These are phyloP conservation scores for Aspergillus sp. DNA, from an alignment of 2,329 filamentous ascomycete genomes.

Conservation along the genomic window DNA sequence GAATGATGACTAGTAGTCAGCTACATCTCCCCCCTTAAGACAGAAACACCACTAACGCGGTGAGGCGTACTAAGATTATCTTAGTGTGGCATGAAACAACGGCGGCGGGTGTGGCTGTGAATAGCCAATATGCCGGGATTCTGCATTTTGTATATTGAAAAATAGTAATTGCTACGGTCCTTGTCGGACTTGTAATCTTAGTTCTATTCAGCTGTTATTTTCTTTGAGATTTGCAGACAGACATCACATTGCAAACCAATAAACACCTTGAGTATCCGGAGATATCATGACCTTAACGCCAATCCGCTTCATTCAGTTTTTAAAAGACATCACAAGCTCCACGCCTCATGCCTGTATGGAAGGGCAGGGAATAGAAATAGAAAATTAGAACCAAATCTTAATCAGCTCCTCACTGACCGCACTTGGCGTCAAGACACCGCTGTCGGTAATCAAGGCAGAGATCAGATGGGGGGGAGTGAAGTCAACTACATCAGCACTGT, in stretches of 20 bases:
- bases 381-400: slow-evolving; percentile 51
- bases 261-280: slow-evolving; percentile 15
- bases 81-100: too few species aligned
- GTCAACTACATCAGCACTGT: slow-evolving; percentile 45
- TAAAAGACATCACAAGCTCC: slow-evolving; percentile 6
- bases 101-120: too few species aligned
- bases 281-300: slow-evolving; percentile 11
- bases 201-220: slow-evolving; percentile 4
- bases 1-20: too few species aligned
- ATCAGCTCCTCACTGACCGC: slow-evolving; percentile 68
- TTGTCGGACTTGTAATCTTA: too few species aligned
- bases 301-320: slow-evolving; percentile 9
- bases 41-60: too few species aligned
- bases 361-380: background rate
- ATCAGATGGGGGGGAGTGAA: slow-evolving; percentile 62
- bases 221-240: background rate
- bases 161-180: too few species aligned
- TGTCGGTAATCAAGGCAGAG: slow-evolving; percentile 65
- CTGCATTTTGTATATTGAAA: too few species aligned
- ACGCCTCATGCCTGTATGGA: background rate
- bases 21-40: too few species aligned
- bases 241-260: slow-evolving; percentile 9
- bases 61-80: too few species aligned
- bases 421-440: slow-evolving; percentile 63
- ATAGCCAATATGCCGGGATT: too few species aligned